phyloP scores from a whole-genome alignment of 768 basidiomycete genomes.

The Psilocybe azurescens region DNA sequence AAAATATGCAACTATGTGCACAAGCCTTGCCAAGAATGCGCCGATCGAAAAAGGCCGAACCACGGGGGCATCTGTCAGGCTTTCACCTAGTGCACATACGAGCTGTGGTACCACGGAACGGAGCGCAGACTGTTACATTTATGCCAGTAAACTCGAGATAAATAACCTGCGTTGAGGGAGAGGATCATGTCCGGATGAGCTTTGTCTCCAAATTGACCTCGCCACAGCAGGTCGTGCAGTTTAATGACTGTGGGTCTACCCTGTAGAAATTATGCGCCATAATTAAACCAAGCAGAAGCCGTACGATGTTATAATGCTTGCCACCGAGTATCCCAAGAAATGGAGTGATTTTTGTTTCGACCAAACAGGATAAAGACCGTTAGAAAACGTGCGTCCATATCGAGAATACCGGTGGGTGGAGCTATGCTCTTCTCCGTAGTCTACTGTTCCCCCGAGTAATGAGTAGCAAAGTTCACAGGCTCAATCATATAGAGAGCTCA shows the following conservation, averaged over 20 bases:
- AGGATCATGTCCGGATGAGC: conserved; percentile 50
- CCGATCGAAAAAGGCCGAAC: conserved; percentile 48
- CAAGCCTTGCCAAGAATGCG: conserved; percentile 38
- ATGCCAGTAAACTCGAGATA: background rate
- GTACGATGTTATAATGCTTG: conserved; percentile 20
- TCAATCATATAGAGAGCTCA: conserved; percentile 57
- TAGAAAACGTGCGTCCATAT: conserved; percentile 43
- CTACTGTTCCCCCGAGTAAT: conserved; percentile 51
- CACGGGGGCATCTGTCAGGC: conserved; percentile 42
- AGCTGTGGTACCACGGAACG: conserved; percentile 54
- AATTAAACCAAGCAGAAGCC: background rate
- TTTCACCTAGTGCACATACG: conserved; percentile 51
- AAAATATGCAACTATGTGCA: conserved; percentile 49
- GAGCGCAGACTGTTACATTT: conserved; percentile 42
- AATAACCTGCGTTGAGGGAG: conserved; percentile 47
- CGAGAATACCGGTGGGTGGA: conserved; percentile 40
- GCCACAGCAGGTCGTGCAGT: conserved; percentile 44
- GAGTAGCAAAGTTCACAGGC: conserved; percentile 57
- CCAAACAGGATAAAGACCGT: conserved; percentile 54
- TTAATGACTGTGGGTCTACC: conserved; percentile 55
- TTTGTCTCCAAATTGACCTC: conserved; percentile 45
- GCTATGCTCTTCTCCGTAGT: conserved; percentile 53
- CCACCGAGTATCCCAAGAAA: conserved; percentile 56
- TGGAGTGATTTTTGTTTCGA: conserved; percentile 47
- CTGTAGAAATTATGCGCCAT: conserved; percentile 27